Conservation (phyloP, 352 stramenopile genomes). For the Pythium rhizo-oryzae region DNA sequence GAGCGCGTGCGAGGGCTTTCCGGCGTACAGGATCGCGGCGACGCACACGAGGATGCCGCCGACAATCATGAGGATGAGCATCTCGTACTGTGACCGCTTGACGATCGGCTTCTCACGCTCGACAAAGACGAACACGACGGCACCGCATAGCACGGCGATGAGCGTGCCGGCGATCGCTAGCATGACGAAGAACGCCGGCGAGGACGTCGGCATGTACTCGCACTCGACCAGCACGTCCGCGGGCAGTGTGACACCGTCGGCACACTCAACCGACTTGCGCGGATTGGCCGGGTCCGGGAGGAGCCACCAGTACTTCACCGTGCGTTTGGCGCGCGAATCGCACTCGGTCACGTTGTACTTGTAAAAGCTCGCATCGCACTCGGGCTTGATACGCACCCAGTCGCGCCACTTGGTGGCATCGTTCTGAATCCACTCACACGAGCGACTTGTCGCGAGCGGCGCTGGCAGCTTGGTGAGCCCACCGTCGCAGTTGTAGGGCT, state of each 20-base stretch:
- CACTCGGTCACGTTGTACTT: conserved; percentile 44
- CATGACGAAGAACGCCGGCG: conserved; percentile 22
- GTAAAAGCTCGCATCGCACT: conserved; percentile 48
- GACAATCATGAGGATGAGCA: conserved; percentile 55
- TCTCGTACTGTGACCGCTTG: conserved; percentile 75
- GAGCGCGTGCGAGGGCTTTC: conserved; percentile 35
- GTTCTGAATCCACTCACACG: conserved; percentile 39
- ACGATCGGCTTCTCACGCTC: conserved; percentile 45
- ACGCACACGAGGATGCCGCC: conserved; percentile 54
- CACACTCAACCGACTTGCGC: conserved; percentile 39
- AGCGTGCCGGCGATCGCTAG: conserved; percentile 14
- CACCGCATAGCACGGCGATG: background rate
- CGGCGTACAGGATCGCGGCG: conserved; percentile 43
- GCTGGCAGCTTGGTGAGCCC: conserved; percentile 19
- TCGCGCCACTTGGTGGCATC: conserved; percentile 21
- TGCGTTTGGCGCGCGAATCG: conserved; percentile 30
- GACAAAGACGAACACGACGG: conserved; percentile 29
- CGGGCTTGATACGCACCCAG: conserved; percentile 37
- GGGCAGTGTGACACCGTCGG: conserved; percentile 30
- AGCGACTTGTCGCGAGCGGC: conserved; percentile 25
- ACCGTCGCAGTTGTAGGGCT: conserved; percentile 31
- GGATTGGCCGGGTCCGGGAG: conserved; percentile 27
- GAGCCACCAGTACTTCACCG: conserved; percentile 46
- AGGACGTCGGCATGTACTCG: conserved; percentile 33
- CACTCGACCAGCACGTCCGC: conserved; percentile 25